Base-by-base conservation (phyloP, 2,329 filamentous ascomycete genomes). In the Boeremia exigua region DNA sequence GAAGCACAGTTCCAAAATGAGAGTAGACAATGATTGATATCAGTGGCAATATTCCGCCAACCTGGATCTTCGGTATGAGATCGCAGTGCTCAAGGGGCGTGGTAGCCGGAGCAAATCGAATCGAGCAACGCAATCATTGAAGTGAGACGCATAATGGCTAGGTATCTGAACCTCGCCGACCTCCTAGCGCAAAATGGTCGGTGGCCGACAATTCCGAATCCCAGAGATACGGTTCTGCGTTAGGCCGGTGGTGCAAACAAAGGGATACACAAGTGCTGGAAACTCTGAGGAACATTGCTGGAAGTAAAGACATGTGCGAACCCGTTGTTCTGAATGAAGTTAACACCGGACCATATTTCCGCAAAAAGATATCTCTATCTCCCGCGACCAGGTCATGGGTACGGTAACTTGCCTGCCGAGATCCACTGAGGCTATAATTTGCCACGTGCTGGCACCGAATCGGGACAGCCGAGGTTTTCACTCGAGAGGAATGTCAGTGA, bases 121-220 rank as follows among this genome's bases (percentile, higher is more conserved):
- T 45, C 28, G 27, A 19, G 30, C 30, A 48, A 28, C 44, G 28
- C 33, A 12, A 19, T 33, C 12, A 17, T 28, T 9, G 15, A 28
- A 4, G 27, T 33, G 33, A 37, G n/a, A n/a, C 17, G 3, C 3
- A 15, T 30, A 15, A n/a, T 29, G 15, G 30, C 19, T 4, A 27
- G 23, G 19, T 23, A 23, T 23, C 19, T 34, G 17, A 45, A 45
- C 32, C 28, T 55, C 52, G 52, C 52, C 52, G 52, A 55, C 52
- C 34, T 28, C 34, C 11, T 10, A 25, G 46, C 52, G 46, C 52
- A 45, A 49, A 28, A 27, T 14, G 4, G n/a, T 55, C 52, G 52
- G 52, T 55, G 40, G 27, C 27, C 19, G 34, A 36, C 33, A 32
- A 10, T 23, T 50, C 52, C 46, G 46, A 8, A 25, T 34, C 28